Evolutionary conservation across 208 protist species (phyloP).

Genomic region (Porcisia hertigi): DNA sequence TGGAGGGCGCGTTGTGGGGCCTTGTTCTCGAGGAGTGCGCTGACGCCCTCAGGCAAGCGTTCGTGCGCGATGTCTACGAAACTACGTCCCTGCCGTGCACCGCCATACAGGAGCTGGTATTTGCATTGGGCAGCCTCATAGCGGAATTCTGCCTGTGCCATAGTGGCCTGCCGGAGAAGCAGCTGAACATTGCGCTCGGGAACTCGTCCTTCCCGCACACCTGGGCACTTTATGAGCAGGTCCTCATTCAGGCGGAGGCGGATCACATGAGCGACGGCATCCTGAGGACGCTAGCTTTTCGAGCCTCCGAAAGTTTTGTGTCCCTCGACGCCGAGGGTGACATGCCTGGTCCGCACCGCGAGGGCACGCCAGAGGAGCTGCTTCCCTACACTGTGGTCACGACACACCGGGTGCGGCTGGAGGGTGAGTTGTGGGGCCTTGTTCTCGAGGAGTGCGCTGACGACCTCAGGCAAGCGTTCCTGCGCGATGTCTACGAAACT

Average conservation of each 20-base stretch:
- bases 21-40: conserved; percentile 29
- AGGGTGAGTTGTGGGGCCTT: conserved; percentile 47
- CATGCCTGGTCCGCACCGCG: too few species aligned
- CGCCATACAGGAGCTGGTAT: conserved; percentile 13
- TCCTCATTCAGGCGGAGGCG: not conserved
- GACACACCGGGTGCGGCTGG: conserved; percentile 37
- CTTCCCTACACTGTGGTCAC: conserved; percentile 13
- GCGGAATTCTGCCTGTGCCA: conserved; percentile 33
- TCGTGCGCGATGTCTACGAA: conserved; percentile 43
- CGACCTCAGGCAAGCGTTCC: conserved; percentile 38
- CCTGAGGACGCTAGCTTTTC: not conserved
- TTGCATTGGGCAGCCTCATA: conserved; percentile 28
- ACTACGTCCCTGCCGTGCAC: conserved; percentile 11
- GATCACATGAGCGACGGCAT: not conserved
- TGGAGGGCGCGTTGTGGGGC: conserved; percentile 51
- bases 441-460: conserved; percentile 31
- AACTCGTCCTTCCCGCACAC: not conserved
- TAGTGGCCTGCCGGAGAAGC: conserved; percentile 10
- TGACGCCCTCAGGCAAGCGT: conserved; percentile 35
- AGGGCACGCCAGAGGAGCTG: not conserved
- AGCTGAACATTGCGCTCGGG: too few species aligned
- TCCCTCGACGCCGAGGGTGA: not conserved
- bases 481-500: conserved; percentile 38
- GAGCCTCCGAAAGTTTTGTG: conserved; percentile 23
- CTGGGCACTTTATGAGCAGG: not conserved